These are phyloP conservation scores for Calonectria hawksworthii DNA, from an alignment of 2,329 filamentous ascomycete species.

Conservation along the genomic window DNA sequence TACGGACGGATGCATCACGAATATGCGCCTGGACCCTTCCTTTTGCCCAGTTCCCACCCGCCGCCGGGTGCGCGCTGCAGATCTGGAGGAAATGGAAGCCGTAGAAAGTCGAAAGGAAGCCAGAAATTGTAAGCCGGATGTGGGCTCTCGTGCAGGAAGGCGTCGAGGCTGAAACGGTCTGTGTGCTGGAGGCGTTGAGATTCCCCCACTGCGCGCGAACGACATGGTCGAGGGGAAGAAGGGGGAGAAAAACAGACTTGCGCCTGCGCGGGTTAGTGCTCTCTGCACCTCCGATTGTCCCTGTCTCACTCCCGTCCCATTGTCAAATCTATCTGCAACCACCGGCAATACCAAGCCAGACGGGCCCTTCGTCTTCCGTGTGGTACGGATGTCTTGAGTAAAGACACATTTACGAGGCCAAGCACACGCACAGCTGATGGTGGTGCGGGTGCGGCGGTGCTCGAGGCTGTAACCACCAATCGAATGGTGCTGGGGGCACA, in stretches of 20 bases:
- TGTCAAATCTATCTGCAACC: conserved; percentile 9
- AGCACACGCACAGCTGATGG: not conserved
- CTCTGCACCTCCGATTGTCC: not conserved
- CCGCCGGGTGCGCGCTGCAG: not conserved
- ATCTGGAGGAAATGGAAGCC: conserved; percentile 9
- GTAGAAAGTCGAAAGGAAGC: not conserved
- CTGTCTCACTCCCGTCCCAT: conserved; percentile 12
- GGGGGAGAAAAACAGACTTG: not conserved
- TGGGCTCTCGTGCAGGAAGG: conserved; percentile 13
- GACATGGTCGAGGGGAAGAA: not conserved
- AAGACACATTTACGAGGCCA: not conserved
- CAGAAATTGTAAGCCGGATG: not conserved
- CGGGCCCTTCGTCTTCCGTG: not conserved
- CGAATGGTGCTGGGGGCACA: not conserved
- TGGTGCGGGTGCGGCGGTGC: not conserved
- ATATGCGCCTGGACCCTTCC: conserved; percentile 4
- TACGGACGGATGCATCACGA: conserved; percentile 9
- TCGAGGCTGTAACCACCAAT: not conserved
- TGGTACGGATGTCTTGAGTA: conserved; percentile 1
- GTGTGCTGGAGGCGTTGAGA: not conserved
- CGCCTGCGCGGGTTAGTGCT: not conserved
- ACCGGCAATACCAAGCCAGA: not conserved
- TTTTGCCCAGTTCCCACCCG: not conserved
- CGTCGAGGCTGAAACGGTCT: conserved; percentile 15
- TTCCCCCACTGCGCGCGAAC: conserved; percentile 3